Evolutionary conservation across 495 filamentous ascomycete genomes (phyloP).

Genomic region (Lasiosphaeris hirsuta): DNA sequence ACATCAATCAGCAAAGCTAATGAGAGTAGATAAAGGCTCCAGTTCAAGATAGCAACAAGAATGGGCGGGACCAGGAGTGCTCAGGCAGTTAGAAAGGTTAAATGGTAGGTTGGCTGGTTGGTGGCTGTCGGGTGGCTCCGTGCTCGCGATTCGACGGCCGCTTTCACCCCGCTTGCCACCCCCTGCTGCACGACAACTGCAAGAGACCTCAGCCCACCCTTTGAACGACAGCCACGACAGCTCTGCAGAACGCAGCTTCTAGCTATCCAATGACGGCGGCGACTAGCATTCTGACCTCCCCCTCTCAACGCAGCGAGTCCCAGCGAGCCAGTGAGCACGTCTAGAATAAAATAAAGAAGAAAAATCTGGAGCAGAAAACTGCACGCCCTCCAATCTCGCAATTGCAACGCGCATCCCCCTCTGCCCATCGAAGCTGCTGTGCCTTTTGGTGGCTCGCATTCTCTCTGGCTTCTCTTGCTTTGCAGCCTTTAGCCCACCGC

Average conservation of each 20-base stretch:
- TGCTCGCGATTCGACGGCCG: background rate
- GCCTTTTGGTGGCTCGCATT: too few species aligned
- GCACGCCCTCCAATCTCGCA: constrained; percentile 27
- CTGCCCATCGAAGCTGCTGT: constrained; percentile 1
- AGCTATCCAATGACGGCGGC: constrained; percentile 27
- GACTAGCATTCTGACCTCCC: constrained; percentile 8
- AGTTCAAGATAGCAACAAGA: too few species aligned
- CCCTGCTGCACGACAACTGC: constrained; percentile 13
- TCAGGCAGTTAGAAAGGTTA: background rate
- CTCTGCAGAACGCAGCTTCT: constrained; percentile 32
- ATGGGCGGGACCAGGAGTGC: background rate
- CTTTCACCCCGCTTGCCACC: background rate
- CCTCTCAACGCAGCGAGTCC: constrained; percentile 13
- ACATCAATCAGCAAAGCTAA: too few species aligned
- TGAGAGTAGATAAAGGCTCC: too few species aligned
- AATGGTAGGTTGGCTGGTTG: background rate
- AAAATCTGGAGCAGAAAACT: constrained; percentile 15
- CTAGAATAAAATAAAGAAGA: constrained; percentile 18
- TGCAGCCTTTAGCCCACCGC: background rate
- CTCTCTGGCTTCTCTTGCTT: background rate
- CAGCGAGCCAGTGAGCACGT: constrained; percentile 19
- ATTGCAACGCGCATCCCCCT: constrained; percentile 12
- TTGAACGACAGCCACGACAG: constrained; percentile 40
- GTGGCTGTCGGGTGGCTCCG: background rate
- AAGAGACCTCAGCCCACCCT: constrained; percentile 21